These are phyloP conservation scores for Ananas comosus DNA, from an alignment of 176 grass and related monocot species.

Conservation along the genomic window DNA sequence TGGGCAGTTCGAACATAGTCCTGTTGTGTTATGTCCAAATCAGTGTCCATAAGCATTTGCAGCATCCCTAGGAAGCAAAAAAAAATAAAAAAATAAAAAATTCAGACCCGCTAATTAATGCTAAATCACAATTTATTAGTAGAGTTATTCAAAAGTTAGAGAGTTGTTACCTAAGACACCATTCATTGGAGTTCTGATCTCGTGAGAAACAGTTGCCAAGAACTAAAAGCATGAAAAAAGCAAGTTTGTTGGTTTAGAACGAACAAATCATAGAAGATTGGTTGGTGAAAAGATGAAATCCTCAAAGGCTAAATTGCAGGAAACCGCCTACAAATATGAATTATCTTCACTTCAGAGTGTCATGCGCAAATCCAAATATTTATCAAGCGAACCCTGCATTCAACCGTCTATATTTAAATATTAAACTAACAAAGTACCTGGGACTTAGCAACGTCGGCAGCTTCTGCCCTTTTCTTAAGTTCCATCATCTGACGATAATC, in stretches of 20 bases:
- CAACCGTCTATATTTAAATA: not conserved
- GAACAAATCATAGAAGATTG: not conserved
- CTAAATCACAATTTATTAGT: not conserved
- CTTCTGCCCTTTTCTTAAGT: constrained; percentile 75
- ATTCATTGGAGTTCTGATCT: constrained; percentile 99
- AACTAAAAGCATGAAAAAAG: constrained; percentile 49
- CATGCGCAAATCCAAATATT: too few relatives aligned
- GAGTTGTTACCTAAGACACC: constrained; percentile 76
- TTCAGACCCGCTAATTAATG: not conserved
- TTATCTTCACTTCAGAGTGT: not conserved
- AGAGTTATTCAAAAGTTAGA: constrained; percentile 6
- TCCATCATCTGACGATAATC: constrained; percentile 65
- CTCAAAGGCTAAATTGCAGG: too few relatives aligned
- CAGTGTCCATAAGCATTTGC: constrained; percentile 99
- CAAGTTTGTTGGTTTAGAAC: not conserved
- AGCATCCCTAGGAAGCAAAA: constrained; percentile 57
- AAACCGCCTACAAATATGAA: not conserved
- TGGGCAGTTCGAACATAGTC: constrained; percentile 98
- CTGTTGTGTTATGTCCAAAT: constrained; percentile 83
- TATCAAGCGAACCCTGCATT: too few relatives aligned
- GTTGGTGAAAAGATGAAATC: not conserved
- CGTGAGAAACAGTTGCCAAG: constrained; percentile 97
- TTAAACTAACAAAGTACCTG: constrained; percentile 33
- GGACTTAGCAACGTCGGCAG: constrained; percentile 87
- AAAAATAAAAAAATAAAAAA: not conserved